These are phyloP conservation scores for Boletus sp. DNA, from an alignment of 1,284 basidiomycete species.

Conservation along the genomic window DNA sequence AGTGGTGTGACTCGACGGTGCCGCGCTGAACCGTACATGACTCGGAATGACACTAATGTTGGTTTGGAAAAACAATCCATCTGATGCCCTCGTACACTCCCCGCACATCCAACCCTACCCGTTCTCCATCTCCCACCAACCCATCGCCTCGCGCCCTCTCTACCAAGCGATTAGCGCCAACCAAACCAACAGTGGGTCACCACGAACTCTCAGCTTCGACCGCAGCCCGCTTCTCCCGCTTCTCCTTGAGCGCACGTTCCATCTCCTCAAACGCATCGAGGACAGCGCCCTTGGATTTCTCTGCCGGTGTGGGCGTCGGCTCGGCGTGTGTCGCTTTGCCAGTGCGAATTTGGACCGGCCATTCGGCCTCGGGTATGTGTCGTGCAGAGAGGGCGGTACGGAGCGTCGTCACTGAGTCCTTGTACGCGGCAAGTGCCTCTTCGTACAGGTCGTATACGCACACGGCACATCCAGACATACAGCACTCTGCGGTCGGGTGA, in stretches of 20 bases:
- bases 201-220: slow-evolving; percentile 39
- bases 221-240: slow-evolving; percentile 31
- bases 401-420: slow-evolving; percentile 49
- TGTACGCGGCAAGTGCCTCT: slow-evolving; percentile 69
- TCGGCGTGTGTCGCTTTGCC: background rate
- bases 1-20: background rate
- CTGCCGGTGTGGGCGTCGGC: slow-evolving; percentile 6
- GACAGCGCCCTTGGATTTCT: slow-evolving; percentile 35
- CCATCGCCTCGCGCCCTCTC: slow-evolving; percentile 22
- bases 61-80: slow-evolving; percentile 26
- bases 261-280: slow-evolving; percentile 64
- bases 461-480: slow-evolving; percentile 87
- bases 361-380: slow-evolving; percentile 55
- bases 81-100: slow-evolving; percentile 22
- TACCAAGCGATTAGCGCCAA: slow-evolving; percentile 14
- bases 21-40: background rate
- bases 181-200: slow-evolving; percentile 11
- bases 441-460: slow-evolving; percentile 88
- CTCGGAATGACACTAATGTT: slow-evolving; percentile 6
- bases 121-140: slow-evolving; percentile 12
- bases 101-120: slow-evolving; percentile 6
- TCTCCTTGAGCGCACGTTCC: slow-evolving; percentile 52
- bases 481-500: slow-evolving; percentile 60
- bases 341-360: slow-evolving; percentile 52
- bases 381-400: slow-evolving; percentile 46